Conservation (phyloP, 257 asterid species). For the Salvia rosmarinus region DNA sequence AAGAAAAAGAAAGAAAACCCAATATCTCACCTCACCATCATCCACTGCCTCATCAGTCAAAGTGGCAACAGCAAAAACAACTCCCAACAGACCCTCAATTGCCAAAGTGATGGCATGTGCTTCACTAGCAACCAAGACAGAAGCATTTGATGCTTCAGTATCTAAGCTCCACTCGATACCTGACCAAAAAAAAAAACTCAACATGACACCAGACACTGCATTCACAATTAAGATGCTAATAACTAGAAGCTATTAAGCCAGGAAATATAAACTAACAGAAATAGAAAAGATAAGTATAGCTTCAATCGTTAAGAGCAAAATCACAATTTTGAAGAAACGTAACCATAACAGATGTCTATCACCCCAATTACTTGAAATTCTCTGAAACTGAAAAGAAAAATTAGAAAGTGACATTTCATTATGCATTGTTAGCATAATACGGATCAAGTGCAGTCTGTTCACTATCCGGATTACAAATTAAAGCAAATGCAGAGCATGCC, state of each 20-base stretch:
- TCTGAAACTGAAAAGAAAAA: constrained; percentile 19
- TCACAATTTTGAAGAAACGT: constrained; percentile 2
- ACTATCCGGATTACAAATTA: constrained; percentile 7
- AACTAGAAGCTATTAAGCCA: constrained; percentile 18
- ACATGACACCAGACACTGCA: constrained; percentile 30
- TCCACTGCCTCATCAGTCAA: constrained; percentile 97
- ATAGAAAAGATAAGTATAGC: no score
- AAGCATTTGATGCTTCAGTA: constrained; percentile 92
- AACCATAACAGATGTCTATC: constrained; percentile 1
- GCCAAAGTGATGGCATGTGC: constrained; percentile 98
- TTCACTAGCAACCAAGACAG: constrained; percentile 98
- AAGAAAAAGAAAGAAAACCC: background rate
- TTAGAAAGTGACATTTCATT: constrained; percentile 15
- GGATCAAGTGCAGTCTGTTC: constrained; percentile 21
- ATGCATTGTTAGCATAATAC: background rate
- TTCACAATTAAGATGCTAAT: constrained; percentile 26
- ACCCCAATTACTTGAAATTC: background rate
- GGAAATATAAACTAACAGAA: constrained; percentile 26
- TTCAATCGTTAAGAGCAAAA: constrained; percentile 18
- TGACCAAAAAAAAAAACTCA: constrained; percentile 41
- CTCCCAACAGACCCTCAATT: constrained; percentile 94
- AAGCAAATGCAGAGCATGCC: constrained; percentile 8
- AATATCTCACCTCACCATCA: constrained; percentile 80
- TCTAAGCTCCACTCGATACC: constrained; percentile 99
- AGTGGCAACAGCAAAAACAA: constrained; percentile 93